Conservation (phyloP, 2,329 filamentous ascomycete species). For the Knufia petricola region DNA sequence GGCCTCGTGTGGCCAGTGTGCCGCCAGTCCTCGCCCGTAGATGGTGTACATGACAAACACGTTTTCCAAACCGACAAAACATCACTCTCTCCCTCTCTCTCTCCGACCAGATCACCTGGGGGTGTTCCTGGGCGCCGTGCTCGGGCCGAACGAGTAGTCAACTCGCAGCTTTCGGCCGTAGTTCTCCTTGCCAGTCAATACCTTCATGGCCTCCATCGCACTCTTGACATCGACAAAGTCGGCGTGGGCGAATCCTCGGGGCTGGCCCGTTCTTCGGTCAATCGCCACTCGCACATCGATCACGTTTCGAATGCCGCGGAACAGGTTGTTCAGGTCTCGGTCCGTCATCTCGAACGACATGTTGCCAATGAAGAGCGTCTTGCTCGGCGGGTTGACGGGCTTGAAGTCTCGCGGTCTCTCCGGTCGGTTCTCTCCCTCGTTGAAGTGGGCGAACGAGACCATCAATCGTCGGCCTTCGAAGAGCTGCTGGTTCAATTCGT, state of each 20-base stretch:
- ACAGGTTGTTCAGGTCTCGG: conserved; percentile 67
- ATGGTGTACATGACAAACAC: background rate
- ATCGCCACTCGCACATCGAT: conserved; percentile 71
- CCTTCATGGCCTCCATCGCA: conserved; percentile 51
- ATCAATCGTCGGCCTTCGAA: conserved; percentile 56
- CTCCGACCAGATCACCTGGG: conserved; percentile 5
- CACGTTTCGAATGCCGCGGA: conserved; percentile 60
- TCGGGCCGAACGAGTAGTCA: conserved; percentile 42
- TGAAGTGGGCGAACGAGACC: conserved; percentile 47
- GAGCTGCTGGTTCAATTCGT: conserved; percentile 48
- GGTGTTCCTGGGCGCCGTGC: conserved; percentile 17
- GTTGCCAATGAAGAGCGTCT: conserved; percentile 73
- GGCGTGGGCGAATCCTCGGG: conserved; percentile 73
- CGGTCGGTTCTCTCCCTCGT: conserved; percentile 1
- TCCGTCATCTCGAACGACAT: conserved; percentile 80
- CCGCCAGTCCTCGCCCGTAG: too few species aligned
- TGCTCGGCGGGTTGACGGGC: conserved; percentile 42
- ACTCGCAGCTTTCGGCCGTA: conserved; percentile 57
- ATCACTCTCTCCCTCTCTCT: too few species aligned
- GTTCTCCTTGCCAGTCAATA: conserved; percentile 49
- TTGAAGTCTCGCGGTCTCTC: background rate
- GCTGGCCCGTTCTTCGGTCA: conserved; percentile 69
- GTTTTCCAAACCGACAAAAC: background rate
- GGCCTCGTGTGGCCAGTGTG: too few species aligned
- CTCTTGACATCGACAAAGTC: conserved; percentile 63